Conservation (phyloP, 331 rosid species). For the Pyracantha coccinea region DNA sequence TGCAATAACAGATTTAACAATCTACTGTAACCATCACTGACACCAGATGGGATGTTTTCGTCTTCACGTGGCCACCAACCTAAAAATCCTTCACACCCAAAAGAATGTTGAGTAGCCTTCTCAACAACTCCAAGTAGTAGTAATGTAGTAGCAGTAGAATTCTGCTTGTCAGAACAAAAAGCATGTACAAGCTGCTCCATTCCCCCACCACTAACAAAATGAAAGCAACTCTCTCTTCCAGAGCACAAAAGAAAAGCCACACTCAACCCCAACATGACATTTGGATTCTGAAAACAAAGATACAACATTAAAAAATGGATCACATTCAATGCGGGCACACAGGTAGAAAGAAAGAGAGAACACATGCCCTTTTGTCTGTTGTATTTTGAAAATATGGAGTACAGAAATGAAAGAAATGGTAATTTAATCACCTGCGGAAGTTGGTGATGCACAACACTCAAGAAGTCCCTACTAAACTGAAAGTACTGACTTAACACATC, state of each 20-base stretch:
- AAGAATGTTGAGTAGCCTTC: conserved; percentile 75
- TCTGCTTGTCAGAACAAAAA: conserved; percentile 42
- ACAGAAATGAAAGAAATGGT: conserved; percentile 9
- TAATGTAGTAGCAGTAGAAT: conserved; percentile 51
- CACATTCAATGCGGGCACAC: conserved; percentile 1
- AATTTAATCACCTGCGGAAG: conserved; percentile 50
- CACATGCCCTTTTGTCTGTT: neutral
- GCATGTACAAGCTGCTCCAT: conserved; percentile 64
- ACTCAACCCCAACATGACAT: conserved; percentile 68
- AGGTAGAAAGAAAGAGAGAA: neutral
- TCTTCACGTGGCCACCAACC: conserved; percentile 99
- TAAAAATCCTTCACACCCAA: conserved; percentile 92
- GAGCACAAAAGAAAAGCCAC: conserved; percentile 89
- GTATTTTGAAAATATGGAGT: neutral
- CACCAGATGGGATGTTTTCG: conserved; percentile 56
- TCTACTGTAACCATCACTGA: conserved; percentile 75
- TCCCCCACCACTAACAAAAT: conserved; percentile 81
- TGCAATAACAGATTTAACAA: conserved; percentile 73
- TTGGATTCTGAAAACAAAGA: conserved; percentile 54
- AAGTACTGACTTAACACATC: conserved; percentile 53
- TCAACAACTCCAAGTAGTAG: conserved; percentile 85
- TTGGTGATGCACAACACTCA: conserved; percentile 28
- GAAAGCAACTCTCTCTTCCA: conserved; percentile 82
- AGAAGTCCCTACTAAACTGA: conserved; percentile 30
- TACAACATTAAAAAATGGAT: conserved; percentile 4